A percentile compares a stretch with the other conserved stretches of the same genome.
Conservation (phyloP, 768 basidiomycete species). For the Phylloporus sp. region DNA sequence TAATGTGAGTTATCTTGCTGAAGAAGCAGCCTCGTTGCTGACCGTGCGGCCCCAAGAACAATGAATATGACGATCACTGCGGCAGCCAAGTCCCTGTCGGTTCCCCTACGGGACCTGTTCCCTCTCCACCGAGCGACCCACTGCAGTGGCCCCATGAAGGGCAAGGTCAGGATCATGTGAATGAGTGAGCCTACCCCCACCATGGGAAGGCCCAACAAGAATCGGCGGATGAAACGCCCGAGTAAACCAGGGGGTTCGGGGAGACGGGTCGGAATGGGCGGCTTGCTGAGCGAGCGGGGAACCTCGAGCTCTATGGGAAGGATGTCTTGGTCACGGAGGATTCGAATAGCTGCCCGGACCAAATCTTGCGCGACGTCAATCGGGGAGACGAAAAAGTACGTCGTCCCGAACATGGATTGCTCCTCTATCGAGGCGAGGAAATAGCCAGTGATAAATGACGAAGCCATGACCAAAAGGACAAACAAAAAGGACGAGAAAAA, state of each 20-base stretch:
- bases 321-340: conserved; percentile 54
- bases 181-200: conserved; percentile 73
- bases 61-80: conserved; percentile 58
- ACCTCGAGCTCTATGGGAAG: conserved; percentile 28
- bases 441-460: conserved; percentile 66
- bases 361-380: conserved; percentile 56
- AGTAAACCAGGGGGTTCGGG: conserved; percentile 44
- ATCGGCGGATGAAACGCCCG: conserved; percentile 57
- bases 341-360: conserved; percentile 55
- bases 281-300: conserved; percentile 13
- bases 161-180: conserved; percentile 63
- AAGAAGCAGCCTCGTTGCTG: conserved; percentile 13
- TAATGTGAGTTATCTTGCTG: conserved; percentile 8
- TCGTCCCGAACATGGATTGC: conserved; percentile 33
- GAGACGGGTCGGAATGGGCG: conserved; percentile 13
- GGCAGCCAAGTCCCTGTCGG: conserved; percentile 60
- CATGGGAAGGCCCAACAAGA: conserved; percentile 71
- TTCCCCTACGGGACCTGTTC: conserved; percentile 47
- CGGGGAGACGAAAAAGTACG: conserved; percentile 46
- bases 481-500: conserved; percentile 57
- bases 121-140: conserved; percentile 65
- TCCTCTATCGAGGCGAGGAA: conserved; percentile 61
- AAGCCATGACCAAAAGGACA: conserved; percentile 57
- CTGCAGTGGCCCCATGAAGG: conserved; percentile 62
- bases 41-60: conserved; percentile 61